Evolutionary conservation across 768 basidiomycete species (phyloP), one percentile per base, ranked within the genome.

Genomic region (Saitozyma podzolica): DNA sequence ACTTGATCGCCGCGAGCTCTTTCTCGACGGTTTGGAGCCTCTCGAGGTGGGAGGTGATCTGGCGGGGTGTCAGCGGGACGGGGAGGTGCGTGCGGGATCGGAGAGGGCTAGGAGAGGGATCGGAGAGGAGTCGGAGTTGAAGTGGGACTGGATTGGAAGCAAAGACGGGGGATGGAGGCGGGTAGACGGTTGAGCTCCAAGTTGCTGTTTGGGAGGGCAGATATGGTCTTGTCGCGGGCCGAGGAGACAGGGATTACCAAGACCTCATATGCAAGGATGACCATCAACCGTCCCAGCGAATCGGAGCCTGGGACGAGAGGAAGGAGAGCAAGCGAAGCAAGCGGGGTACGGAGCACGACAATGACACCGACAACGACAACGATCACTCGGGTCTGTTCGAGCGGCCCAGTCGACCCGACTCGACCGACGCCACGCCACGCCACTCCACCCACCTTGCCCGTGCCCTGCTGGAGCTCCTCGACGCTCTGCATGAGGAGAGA

Each of bases 401-500:
- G 13, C 13, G 3, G 14, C 51, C 51, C 3, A 16, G 14, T 29
- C 14, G 29, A 16, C 16, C 3, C 13, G 29, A 16, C 16, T 16
- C 13, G 29, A 29, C 29, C 29, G 29, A 29, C 29, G 11, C 37
- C 4, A 66, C 74, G 13, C 61, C 29, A 29, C 29, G 2, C 29
- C 29, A 29, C 29, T 29, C 29, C 29, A 29, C 29, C 29, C 29
- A 87, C 92, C 85, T 91, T 89, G 70, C 88, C 86, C 0, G 92
- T 93, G 73, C 88, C 92, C 37, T 84, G 81, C 78, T 91, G 88
- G 59, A 96, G 81, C 69, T 93, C 90, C 68, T 91, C 88, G 14
- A 95, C 89, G 75, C 91, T 92, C 19, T 88, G 86, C 79, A 93
- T 89, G 54, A 96, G 80, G 39, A 90, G 85, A n/a, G 89, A 87